Conservation (phyloP, 768 basidiomycete species). For the Lactarius deliciosus region DNA sequence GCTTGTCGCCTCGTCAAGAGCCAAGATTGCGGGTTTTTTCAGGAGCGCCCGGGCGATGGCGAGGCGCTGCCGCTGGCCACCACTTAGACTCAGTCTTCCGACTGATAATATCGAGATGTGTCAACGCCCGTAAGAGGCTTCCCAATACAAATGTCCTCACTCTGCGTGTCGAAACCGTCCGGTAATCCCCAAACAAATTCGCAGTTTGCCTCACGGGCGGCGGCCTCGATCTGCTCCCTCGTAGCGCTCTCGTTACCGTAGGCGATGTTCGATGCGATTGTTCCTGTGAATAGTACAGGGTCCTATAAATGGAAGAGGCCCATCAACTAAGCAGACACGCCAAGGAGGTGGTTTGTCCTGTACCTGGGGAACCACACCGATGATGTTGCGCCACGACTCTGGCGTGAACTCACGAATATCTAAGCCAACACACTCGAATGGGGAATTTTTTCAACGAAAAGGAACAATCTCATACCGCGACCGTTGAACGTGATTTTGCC, state of each 20-base stretch:
- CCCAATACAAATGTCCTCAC: conserved; percentile 44
- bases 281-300: conserved; percentile 87
- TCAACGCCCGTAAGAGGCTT: not conserved
- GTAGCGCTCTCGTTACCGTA: conserved; percentile 79
- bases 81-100: conserved; percentile 66
- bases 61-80: conserved; percentile 78
- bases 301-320: conserved; percentile 42
- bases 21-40: conserved; percentile 84
- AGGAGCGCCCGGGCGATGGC: conserved; percentile 86
- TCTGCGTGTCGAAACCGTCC: conserved; percentile 89
- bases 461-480: conserved; percentile 52
- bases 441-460: not conserved
- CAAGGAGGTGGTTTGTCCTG: not conserved
- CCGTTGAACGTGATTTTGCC: conserved; percentile 86
- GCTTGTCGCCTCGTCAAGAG: conserved; percentile 88
- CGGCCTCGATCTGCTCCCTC: conserved; percentile 80
- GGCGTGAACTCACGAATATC: conserved; percentile 87
- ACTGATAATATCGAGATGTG: conserved; percentile 42
- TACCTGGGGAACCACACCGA: conserved; percentile 91
- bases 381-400: conserved; percentile 82
- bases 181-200: conserved; percentile 96
- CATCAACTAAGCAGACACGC: not conserved
- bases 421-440: conserved; percentile 33
- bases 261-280: conserved; percentile 92
- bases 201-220: conserved; percentile 90